These are phyloP conservation scores for Phytophthora constricta DNA, from an alignment of 352 stramenopile species.

Conservation along the genomic window DNA sequence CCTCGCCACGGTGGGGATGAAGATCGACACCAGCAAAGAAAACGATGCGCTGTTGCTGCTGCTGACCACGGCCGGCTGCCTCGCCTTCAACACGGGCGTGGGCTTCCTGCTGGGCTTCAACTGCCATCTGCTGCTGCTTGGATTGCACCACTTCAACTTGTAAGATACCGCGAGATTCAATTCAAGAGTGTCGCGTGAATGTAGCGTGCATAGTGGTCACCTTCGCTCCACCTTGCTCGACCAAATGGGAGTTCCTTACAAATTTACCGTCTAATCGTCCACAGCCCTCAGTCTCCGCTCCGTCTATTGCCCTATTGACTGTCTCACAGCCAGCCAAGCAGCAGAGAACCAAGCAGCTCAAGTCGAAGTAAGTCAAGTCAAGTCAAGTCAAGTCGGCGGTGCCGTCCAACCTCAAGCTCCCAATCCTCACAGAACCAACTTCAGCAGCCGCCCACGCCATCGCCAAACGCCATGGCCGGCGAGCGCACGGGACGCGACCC, in stretches of 20 bases:
- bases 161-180: no score
- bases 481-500: conserved; percentile 31
- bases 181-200: no score
- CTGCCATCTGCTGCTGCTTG: conserved; percentile 41
- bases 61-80: conserved; percentile 44
- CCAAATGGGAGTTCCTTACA: no score
- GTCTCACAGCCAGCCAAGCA: conserved; percentile 31
- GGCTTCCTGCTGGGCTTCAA: conserved; percentile 59
- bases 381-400: neutral
- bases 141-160: conserved; percentile 35
- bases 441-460: neutral
- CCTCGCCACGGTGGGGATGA: conserved; percentile 55
- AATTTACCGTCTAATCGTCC: neutral
- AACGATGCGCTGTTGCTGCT: conserved; percentile 51
- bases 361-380: no score
- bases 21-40: conserved; percentile 49
- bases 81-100: conserved; percentile 64
- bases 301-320: conserved; percentile 16
- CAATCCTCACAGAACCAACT: conserved; percentile 14
- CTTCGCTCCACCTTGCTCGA: no score
- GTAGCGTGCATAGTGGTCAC: no score
- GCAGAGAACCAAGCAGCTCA: no score
- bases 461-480: conserved; percentile 18
- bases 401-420: conserved; percentile 6
- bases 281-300: no score